These are phyloP conservation scores for Dactylella cylindrospora DNA, from an alignment of 2,329 filamentous ascomycete species.

Conservation along the genomic window DNA sequence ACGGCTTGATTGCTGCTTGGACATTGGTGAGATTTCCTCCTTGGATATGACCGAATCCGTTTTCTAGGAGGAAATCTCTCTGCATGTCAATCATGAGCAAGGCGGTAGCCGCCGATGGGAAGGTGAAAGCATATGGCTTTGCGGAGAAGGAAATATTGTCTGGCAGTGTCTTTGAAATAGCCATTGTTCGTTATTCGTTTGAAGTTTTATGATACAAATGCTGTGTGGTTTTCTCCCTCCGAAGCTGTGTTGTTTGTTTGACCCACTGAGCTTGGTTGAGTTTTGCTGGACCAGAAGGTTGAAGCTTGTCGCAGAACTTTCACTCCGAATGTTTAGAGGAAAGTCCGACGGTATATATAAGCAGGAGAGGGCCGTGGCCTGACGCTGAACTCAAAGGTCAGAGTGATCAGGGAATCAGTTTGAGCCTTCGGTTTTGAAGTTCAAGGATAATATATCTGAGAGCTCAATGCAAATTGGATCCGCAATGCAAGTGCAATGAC, in stretches of 20 bases:
- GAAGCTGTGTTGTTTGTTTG: conserved; percentile 12
- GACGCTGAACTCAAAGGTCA: conserved; percentile 14
- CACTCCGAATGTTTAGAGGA: neutral
- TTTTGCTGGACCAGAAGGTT: neutral
- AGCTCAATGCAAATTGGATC: neutral
- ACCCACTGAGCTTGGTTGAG: neutral
- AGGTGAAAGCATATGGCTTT: conserved; percentile 57
- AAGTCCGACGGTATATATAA: conserved; percentile 27
- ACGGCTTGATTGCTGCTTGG: conserved; percentile 49
- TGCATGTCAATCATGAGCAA: conserved; percentile 60
- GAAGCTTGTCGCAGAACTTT: conserved; percentile 1
- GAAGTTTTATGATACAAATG: neutral
- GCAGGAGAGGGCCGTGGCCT: conserved; percentile 22
- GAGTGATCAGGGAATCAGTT: too few relatives aligned
- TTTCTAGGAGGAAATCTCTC: conserved; percentile 57
- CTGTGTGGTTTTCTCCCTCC: too few relatives aligned
- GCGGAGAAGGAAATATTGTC: conserved; percentile 45
- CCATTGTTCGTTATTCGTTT: conserved; percentile 14
- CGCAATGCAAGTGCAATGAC: too few relatives aligned
- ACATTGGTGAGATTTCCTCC: conserved; percentile 42
- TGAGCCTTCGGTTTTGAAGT: too few relatives aligned
- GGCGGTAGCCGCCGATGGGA: conserved; percentile 56
- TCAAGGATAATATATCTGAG: neutral
- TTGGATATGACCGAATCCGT: conserved; percentile 58
- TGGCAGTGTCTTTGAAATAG: conserved; percentile 40